A percentile compares a stretch with the other conserved stretches of the same genome.
These are phyloP conservation scores for Zea luxurians DNA, from an alignment of 176 grass and related monocot species.

Conservation along the genomic window DNA sequence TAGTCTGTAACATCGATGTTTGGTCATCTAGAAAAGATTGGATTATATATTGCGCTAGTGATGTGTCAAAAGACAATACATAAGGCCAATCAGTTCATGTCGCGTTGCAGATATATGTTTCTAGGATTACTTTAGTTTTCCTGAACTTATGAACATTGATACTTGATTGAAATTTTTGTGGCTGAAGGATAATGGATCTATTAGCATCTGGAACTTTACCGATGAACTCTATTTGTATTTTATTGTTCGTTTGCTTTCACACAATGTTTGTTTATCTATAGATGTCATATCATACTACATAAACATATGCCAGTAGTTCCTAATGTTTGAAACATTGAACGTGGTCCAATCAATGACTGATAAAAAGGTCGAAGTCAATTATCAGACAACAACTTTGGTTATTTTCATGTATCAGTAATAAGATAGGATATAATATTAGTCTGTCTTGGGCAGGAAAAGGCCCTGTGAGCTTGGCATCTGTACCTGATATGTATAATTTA, in stretches of 20 bases:
- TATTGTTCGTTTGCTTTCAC: neutral
- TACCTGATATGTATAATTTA: slow-evolving; percentile 14
- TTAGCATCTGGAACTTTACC: neutral
- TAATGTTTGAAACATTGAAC: neutral
- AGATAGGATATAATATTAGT: neutral
- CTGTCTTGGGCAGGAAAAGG: slow-evolving; percentile 23
- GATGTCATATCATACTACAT: too few species aligned
- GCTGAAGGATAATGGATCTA: slow-evolving; percentile 19
- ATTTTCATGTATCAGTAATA: slow-evolving; percentile 12
- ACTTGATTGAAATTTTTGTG: neutral
- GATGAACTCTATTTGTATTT: neutral
- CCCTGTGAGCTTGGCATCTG: slow-evolving; percentile 10
- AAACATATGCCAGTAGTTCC: neutral
- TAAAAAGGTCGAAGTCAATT: slow-evolving; percentile 13
- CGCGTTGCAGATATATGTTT: neutral
- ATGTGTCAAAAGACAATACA: neutral
- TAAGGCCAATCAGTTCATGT: neutral
- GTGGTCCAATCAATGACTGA: neutral
- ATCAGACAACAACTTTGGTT: neutral
- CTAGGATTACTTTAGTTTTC: neutral
- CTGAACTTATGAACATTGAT: neutral
- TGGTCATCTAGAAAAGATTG: neutral
- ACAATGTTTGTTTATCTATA: neutral
- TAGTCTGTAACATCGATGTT: neutral
- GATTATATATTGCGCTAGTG: neutral